Percentiles rank a stretch among this genome's conserved stretches.
Evolutionary conservation across 1,284 basidiomycete genomes (phyloP).

Genomic region (Papiliotrema flavescens): DNA sequence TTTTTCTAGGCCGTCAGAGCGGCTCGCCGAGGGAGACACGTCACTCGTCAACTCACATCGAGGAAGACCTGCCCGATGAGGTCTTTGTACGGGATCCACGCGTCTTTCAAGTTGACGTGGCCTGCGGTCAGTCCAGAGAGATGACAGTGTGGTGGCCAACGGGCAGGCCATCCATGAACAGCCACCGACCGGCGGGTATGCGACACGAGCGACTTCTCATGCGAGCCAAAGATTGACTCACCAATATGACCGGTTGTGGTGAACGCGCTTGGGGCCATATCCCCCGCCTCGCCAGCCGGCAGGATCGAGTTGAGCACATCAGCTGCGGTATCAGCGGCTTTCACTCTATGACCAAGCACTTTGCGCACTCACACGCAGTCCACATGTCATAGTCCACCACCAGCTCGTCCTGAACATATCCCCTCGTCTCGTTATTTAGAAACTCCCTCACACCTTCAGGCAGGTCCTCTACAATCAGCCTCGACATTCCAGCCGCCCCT

Average conservation of each 20-base stretch:
- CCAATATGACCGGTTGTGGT: conserved; percentile 89
- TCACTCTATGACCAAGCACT: neutral
- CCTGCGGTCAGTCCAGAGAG: conserved; percentile 44
- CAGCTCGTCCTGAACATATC: neutral
- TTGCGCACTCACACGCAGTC: neutral
- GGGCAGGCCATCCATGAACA: too few species aligned
- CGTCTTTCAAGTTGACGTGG: conserved; percentile 85
- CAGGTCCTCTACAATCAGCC: neutral
- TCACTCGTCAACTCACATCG: conserved; percentile 63
- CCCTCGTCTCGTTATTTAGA: neutral
- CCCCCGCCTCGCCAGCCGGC: conserved; percentile 68
- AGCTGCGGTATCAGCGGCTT: conserved; percentile 54
- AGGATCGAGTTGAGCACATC: conserved; percentile 76
- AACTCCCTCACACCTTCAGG: neutral
- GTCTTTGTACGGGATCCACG: conserved; percentile 87
- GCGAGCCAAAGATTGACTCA: conserved; percentile 40
- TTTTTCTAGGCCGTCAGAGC: conserved; percentile 65
- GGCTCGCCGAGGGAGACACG: neutral
- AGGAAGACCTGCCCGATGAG: conserved; percentile 88
- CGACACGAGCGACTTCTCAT: neutral
- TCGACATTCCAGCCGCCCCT: neutral
- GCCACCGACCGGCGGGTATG: neutral
- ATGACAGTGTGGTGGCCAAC: too few species aligned
- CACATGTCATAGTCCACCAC: neutral
- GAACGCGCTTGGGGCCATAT: conserved; percentile 74